These are phyloP conservation scores for Thelephora terrestris DNA, from an alignment of 1,284 basidiomycete species.

Conservation along the genomic window DNA sequence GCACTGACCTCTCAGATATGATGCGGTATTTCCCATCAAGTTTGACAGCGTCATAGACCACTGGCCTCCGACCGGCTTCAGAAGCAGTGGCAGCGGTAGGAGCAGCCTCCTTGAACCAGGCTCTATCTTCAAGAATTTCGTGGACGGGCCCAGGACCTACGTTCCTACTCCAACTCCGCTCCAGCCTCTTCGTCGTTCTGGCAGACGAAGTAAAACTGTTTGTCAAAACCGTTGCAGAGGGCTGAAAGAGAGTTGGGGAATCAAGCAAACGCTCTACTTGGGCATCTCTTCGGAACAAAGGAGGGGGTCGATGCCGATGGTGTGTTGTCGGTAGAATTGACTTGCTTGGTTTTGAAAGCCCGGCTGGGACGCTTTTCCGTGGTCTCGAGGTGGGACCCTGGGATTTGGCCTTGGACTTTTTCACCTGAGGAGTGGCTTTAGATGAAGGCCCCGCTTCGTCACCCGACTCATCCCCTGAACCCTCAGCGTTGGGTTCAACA, in stretches of 20 bases:
- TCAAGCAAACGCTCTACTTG: slow-evolving; percentile 45
- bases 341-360: slow-evolving; percentile 23
- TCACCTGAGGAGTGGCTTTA: slow-evolving; percentile 7
- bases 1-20: slow-evolving; percentile 38
- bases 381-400: slow-evolving; percentile 14
- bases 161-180: slow-evolving; percentile 59
- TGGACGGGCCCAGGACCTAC: slow-evolving; percentile 64
- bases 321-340: slow-evolving; percentile 47
- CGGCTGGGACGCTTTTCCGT: slow-evolving; percentile 15
- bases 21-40: slow-evolving; percentile 36
- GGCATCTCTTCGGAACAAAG: slow-evolving; percentile 39
- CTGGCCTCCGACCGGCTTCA: slow-evolving; percentile 44
- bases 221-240: slow-evolving; percentile 19
- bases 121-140: slow-evolving; percentile 63
- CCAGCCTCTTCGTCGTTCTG: slow-evolving; percentile 36
- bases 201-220: slow-evolving; percentile 37
- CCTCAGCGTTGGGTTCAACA: slow-evolving; percentile 12
- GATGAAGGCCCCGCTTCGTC: slow-evolving; percentile 8
- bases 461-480: slow-evolving; percentile 9
- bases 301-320: slow-evolving; percentile 56
- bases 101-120: slow-evolving; percentile 62
- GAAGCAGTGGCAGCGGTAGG: slow-evolving; percentile 21
- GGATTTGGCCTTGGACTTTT: neutral
- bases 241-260: slow-evolving; percentile 38
- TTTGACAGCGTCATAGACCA: slow-evolving; percentile 38